A percentile compares a stretch with the other conserved stretches of the same genome.
Conservation (phyloP, 1,284 basidiomycete species). For the Puccinia novopanici region DNA sequence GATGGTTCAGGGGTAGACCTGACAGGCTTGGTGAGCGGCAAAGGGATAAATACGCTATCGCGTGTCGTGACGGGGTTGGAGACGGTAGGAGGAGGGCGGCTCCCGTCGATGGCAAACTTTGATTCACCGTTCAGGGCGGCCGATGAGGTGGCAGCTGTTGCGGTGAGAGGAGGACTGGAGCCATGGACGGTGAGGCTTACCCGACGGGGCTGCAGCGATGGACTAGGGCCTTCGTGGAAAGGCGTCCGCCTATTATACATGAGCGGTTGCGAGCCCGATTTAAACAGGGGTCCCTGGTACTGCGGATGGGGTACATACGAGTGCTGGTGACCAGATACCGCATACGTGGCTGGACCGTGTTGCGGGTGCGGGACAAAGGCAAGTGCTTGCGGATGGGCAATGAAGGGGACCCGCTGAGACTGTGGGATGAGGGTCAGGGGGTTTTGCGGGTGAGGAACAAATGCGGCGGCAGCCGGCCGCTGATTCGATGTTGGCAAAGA, state of each 20-base stretch:
- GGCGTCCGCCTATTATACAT: neutral
- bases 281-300: neutral
- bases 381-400: neutral
- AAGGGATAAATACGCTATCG: conserved; percentile 9
- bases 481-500: neutral
- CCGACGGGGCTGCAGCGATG: neutral
- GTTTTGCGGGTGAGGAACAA: conserved; percentile 24
- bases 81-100: neutral
- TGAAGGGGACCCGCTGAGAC: neutral
- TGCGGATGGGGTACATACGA: conserved; percentile 6
- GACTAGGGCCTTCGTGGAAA: neutral
- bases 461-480: neutral
- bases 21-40: conserved; percentile 24
- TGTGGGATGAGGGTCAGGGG: conserved; percentile 21
- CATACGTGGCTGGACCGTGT: neutral
- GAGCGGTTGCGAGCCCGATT: neutral
- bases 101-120: neutral
- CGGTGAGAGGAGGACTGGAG: neutral
- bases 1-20: conserved; percentile 24
- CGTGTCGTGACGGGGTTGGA: neutral
- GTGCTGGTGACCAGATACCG: neutral
- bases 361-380: conserved; percentile 14
- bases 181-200: conserved; percentile 10
- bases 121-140: neutral
- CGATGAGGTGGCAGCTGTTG: neutral